phyloP scores from a whole-genome alignment of 148 eudicot species.

The Chenopodium album region DNA sequence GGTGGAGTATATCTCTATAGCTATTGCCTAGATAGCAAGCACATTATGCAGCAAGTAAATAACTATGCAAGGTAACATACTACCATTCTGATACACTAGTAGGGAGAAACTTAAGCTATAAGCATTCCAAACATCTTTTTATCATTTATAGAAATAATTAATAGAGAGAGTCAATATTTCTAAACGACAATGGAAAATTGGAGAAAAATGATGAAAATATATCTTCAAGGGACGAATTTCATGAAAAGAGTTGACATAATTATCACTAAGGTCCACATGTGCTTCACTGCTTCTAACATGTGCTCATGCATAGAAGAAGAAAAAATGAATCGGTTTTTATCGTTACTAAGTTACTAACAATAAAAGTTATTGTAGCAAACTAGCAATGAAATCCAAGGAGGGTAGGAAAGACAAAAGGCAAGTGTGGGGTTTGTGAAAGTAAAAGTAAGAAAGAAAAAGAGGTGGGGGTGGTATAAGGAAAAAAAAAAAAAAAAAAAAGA shows the following conservation, averaged over 20 bases:
- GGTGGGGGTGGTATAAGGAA: no score
- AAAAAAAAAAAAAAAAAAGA: no score
- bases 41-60: slow-evolving; percentile 13
- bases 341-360: no score
- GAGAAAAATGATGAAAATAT: not conserved
- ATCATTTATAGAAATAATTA: not conserved
- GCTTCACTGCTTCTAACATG: not conserved
- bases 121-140: not conserved
- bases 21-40: slow-evolving; percentile 55
- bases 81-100: not conserved
- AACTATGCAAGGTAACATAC: not conserved
- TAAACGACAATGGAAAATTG: no score
- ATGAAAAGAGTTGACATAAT: not conserved
- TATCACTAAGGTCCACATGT: not conserved
- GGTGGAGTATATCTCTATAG: slow-evolving; percentile 86
- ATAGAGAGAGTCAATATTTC: not conserved
- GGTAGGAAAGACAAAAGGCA: no score
- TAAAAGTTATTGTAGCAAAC: no score
- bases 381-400: no score
- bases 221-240: not conserved
- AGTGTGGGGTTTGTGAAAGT: no score
- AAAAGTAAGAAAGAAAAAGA: no score
- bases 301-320: not conserved
- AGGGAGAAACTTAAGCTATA: not conserved
- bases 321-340: no score